Base-by-base conservation (phyloP, 495 filamentous ascomycete species). In the Cladorrhinum samala region DNA sequence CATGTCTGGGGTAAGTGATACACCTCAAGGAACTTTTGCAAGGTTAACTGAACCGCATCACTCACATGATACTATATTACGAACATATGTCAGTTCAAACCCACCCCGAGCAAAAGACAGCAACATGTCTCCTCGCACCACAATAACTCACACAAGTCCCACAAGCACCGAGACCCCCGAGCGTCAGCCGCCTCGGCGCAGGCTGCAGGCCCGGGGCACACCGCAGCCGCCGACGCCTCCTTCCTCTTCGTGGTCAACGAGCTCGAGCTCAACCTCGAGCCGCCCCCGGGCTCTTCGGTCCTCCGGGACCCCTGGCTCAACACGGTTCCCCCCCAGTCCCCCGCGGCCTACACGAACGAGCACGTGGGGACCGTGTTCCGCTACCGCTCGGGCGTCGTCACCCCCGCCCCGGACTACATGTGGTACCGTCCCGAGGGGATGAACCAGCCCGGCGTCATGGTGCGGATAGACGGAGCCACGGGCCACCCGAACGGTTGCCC, bases 171-270 rank as follows among this genome's bases (percentile, higher is more conserved):
- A n/a, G n/a, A n/a, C n/a, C n/a, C n/a, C n/a, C n/a, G n/a, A n/a
- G n/a, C n/a, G n/a, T n/a, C n/a, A n/a, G n/a, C n/a, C n/a, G n/a
- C n/a, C n/a, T n/a, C n/a, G n/a, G n/a, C n/a, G n/a, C n/a, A n/a
- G n/a, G n/a, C n/a, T n/a, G n/a, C n/a, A n/a, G n/a, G n/a, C n/a
- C n/a, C n/a, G n/a, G n/a, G n/a, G n/a, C n/a, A n/a, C n/a, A n/a
- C 9, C 2, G 23, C 38, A 2, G 3, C 39, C 13, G 6, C 37
- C 9, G 2, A 13, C 9, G 4, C 48, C 8, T 42, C 42, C 2
- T 72, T 72, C 46, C 57, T 72, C 0, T 72, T 72, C 20, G 50
- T 68, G 1, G 62, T 72, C 17, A 72, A 68, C 44, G 60, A 68
- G 36, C 37, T 69, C 9, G n/a, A 41, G 1, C 33, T 64, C 9